Base-by-base conservation (phyloP, 2,329 filamentous ascomycete species). In the Sclerotinia trifoliorum region DNA sequence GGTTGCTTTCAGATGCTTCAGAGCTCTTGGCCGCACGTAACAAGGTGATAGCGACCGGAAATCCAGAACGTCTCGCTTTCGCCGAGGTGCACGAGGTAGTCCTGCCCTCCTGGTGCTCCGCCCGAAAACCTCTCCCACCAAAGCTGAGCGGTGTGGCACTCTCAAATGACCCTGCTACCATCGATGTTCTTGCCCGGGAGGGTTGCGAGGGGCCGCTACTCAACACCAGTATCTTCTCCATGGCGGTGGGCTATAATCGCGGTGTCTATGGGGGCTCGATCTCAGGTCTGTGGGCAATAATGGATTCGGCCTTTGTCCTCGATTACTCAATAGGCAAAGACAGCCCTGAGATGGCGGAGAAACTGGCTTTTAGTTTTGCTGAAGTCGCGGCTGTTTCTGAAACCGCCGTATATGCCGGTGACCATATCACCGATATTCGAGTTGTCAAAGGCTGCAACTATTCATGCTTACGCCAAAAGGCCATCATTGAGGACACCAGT, bases 251-350 rank as follows among this genome's bases (percentile, higher is more conserved):
- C 11, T 32, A 44, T 2, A 65, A 44, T 46, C 49, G 49, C 2
- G 62, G 62, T n/a, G 49, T 65, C 2, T 65, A 56, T 21, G 49
- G 62, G 0, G 62, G 62, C 0, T 65, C 62, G 0, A 65, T 65
- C 1, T 56, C 35, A 1, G 62, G 49, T 2, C 26, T 65, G 13
- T 56, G 62, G 62, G 35, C 62, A 4, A 32, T 65, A 1, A 65
- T 65, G 62, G 62, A 65, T 11, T 55, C 62, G 3, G 62, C 24
- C 0, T 65, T 56, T 19, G 24, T 65, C 11, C 3, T 65, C 1
- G 62, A 65, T 55, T 65, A 65, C 13, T 65, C 62, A 6, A 65
- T 65, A 19, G 62, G 62, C 6, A 65, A 65, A 32, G 35, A 44
- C 15, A 56, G 17, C 6, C 24, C 49, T 11, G 35, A 10, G 29